Base-by-base conservation (phyloP, 2,329 filamentous ascomycete species). In the Diaporthe sp. region DNA sequence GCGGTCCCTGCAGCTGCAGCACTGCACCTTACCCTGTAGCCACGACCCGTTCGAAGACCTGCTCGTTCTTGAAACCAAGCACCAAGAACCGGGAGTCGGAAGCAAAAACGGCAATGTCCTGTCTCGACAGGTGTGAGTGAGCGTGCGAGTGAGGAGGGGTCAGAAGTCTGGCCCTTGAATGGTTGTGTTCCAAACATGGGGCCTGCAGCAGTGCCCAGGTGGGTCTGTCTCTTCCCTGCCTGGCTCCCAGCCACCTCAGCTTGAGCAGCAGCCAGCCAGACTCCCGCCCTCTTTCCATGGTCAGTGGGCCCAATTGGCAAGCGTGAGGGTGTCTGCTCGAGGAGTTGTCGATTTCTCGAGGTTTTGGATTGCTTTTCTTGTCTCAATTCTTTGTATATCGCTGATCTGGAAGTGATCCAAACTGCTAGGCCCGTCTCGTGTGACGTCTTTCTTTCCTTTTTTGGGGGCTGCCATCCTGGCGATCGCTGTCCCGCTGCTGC, bases 181-280 rank as follows among this genome's bases (percentile, higher is more conserved):
- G 42, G 37, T 44, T 47, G 39, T 44, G 60, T 47, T 63, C 39
- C 31, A 58, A 39, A 60, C 57, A 60, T 39, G 2, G 17, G 61
- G 63, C 63, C 44, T 51, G 65, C 65, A 70, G 65, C 65, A 70
- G 65, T 70, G 65, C 65, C 65, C 65, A 42, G 49, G 49, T 70
- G 65, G 65, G 65, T 55, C 63, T 25, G 58, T 68, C 7, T 67
- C 37, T 51, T 51, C 63, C 63, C 65, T 70, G 49, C 28, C 65
- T 15, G 60, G 22, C 51, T 55, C 51, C 65, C 65, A 70, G 65
- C 65, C 65, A 70, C 65, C 65, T 70, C 49, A 37, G 28, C 37
- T 42, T 42, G 22, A 39, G 17, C 61, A 65, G 25, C 65, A 70
- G 49, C 65, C 65, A 68, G 31, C 60, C 60, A 47, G 37, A n/a